A percentile compares a stretch with the other conserved stretches of the same genome.
Conservation (phyloP, 352 stramenopile species). For the Phytopythium boreale region DNA sequence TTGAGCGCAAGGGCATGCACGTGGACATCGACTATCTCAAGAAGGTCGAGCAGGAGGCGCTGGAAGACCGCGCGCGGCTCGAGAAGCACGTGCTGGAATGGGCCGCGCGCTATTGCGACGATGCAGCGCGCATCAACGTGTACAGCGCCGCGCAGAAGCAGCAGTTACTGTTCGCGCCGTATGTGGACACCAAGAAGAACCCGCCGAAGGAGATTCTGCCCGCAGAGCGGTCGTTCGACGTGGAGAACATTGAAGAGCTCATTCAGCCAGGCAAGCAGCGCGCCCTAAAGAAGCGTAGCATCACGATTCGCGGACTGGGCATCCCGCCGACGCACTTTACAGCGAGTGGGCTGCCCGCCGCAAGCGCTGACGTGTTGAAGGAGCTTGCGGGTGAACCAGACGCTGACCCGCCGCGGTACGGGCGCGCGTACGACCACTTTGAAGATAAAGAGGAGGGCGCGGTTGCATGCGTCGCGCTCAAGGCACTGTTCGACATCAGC, state of each 20-base stretch:
- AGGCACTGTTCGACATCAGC: conserved; percentile 93
- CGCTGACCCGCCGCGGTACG: conserved; percentile 63
- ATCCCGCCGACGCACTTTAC: conserved; percentile 94
- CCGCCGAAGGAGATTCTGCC: conserved; percentile 59
- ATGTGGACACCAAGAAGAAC: conserved; percentile 70
- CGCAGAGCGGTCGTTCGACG: conserved; percentile 67
- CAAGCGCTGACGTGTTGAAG: conserved; percentile 92
- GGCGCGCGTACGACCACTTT: conserved; percentile 92
- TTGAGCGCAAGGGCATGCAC: conserved; percentile 94
- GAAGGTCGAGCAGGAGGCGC: conserved; percentile 88
- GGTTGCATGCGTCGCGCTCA: conserved; percentile 94
- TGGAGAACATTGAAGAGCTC: conserved; percentile 75
- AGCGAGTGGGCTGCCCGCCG: conserved; percentile 87
- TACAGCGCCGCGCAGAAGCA: conserved; percentile 92
- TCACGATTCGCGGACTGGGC: conserved; percentile 86
- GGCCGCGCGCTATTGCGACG: conserved; percentile 90
- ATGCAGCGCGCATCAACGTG: conserved; percentile 95
- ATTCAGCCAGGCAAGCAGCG: conserved; percentile 71
- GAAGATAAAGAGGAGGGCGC: conserved; percentile 88
- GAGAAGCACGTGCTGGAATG: conserved; percentile 90
- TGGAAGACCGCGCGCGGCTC: conserved; percentile 82
- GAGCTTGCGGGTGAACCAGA: conserved; percentile 92
- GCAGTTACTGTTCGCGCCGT: conserved; percentile 96
- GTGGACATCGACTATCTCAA: conserved; percentile 91
- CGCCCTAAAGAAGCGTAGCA: conserved; percentile 77